Evolutionary conservation across 2,329 filamentous ascomycete genomes (phyloP).

Genomic region (Pyricularia sp.): DNA sequence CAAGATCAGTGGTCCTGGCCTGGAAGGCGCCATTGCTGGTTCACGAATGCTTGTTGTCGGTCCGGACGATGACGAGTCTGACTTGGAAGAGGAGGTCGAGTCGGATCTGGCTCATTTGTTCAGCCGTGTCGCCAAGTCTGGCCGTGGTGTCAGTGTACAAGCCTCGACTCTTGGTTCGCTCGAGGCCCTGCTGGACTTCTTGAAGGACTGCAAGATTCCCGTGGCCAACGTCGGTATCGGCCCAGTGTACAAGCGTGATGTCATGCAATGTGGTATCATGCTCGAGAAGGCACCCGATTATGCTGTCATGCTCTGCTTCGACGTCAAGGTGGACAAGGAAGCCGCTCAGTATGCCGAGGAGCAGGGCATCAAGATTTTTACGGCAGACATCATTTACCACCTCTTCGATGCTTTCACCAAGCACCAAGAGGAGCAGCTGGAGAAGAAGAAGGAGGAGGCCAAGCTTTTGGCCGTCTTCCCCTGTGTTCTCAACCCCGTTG

Average conservation of each 20-base stretch:
- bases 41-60: constrained; percentile 91
- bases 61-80: constrained; percentile 91
- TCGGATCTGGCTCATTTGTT: constrained; percentile 86
- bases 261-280: constrained; percentile 94
- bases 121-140: constrained; percentile 82
- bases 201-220: constrained; percentile 92
- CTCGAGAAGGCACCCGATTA: constrained; percentile 90
- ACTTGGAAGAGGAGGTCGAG: constrained; percentile 94
- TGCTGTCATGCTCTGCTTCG: constrained; percentile 99
- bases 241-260: constrained; percentile 94
- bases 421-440: constrained; percentile 79
- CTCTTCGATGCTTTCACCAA: constrained; percentile 94
- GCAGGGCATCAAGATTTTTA: constrained; percentile 94
- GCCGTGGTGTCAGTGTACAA: constrained; percentile 92
- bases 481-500: constrained; percentile 79
- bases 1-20: constrained; percentile 93
- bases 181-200: constrained; percentile 91
- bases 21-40: constrained; percentile 93
- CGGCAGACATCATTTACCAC: constrained; percentile 98
- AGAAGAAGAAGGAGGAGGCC: constrained; percentile 91
- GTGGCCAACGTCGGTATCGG: constrained; percentile 96
- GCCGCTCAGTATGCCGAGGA: constrained; percentile 86
- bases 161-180: constrained; percentile 95
- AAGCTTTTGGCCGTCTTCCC: constrained; percentile 97
- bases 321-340: constrained; percentile 98